Conservation (phyloP, 1,284 basidiomycete genomes). For the Melampsora americana region DNA sequence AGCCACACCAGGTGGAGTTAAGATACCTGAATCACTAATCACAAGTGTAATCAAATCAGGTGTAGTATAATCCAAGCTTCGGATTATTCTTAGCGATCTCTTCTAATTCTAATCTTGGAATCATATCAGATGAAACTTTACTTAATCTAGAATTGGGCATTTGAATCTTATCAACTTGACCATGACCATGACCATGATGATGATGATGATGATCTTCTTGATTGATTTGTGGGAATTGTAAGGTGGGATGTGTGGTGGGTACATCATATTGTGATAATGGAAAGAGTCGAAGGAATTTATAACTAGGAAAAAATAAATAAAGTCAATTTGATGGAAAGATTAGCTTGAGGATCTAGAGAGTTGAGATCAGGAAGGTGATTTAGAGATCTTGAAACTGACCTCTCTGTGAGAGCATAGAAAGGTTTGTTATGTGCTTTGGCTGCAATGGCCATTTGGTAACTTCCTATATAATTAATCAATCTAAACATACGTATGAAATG, state of each 20-base stretch:
- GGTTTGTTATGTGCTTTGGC: conserved; percentile 92
- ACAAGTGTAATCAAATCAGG: conserved; percentile 71
- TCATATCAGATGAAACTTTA: neutral
- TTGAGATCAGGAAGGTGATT: neutral
- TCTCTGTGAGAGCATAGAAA: conserved; percentile 89
- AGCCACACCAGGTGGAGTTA: conserved; percentile 85
- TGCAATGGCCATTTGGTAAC: conserved; percentile 92
- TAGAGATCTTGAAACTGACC: conserved; percentile 33
- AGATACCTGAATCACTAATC: conserved; percentile 83
- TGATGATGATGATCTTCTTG: conserved; percentile 7
- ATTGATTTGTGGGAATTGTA: conserved; percentile 11
- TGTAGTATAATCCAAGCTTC: conserved; percentile 57
- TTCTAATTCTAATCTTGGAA: conserved; percentile 30
- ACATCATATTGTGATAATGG: conserved; percentile 53
- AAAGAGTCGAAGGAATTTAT: conserved; percentile 54
- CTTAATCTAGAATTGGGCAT: neutral
- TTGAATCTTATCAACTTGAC: neutral
- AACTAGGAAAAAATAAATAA: conserved; percentile 45
- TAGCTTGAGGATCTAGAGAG: neutral
- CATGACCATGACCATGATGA: no score
- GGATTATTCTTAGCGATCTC: conserved; percentile 57
- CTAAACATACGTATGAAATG: conserved; percentile 57
- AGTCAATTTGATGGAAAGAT: neutral
- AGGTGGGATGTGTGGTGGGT: conserved; percentile 12
- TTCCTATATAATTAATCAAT: conserved; percentile 75